Percentiles rank a stretch among this genome's conserved stretches.
phyloP scores from a whole-genome alignment of 2,329 filamentous ascomycete species.

The Diaporthe velutina region DNA sequence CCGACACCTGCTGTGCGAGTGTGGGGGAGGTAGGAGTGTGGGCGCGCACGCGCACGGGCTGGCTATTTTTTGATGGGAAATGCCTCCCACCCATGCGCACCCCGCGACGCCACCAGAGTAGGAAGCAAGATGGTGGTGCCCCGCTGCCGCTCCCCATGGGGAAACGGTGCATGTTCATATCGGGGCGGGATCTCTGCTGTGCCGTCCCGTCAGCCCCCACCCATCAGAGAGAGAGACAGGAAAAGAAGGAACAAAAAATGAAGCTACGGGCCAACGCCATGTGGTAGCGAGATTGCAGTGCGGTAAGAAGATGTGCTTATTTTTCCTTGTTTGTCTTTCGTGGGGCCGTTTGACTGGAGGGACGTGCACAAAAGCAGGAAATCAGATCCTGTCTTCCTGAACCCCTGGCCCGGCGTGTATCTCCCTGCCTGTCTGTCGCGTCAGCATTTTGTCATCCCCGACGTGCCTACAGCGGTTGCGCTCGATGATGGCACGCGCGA shows the following conservation, averaged over 20 bases:
- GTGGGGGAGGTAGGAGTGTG: slow-evolving; percentile 12
- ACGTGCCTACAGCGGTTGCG: slow-evolving; percentile 8
- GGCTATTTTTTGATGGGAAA: slow-evolving; percentile 4
- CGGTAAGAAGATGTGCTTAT: slow-evolving; percentile 3
- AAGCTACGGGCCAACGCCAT: background rate
- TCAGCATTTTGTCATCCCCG: slow-evolving; percentile 27
- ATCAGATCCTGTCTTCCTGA: background rate
- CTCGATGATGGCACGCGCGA: slow-evolving; percentile 16
- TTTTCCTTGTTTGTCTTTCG: background rate
- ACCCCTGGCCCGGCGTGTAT: background rate
- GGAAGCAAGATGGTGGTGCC: slow-evolving; percentile 14
- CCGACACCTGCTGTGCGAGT: slow-evolving; percentile 34
- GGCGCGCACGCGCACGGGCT: slow-evolving; percentile 7
- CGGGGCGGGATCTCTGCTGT: slow-evolving; percentile 20
- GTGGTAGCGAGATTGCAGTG: slow-evolving; percentile 21
- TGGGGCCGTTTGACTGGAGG: slow-evolving; percentile 4
- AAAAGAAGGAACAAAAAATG: background rate
- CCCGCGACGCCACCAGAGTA: background rate
- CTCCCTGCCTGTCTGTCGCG: background rate
- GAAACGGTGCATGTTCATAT: slow-evolving; percentile 21
- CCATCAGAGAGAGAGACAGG: background rate
- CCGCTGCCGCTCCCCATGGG: slow-evolving; percentile 34
- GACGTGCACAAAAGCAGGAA: slow-evolving; percentile 7
- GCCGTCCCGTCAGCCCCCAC: slow-evolving; percentile 11
- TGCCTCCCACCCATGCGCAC: slow-evolving; percentile 3